Conservation (phyloP, 176 grass and related monocot species). For the Ensete ventricosum region DNA sequence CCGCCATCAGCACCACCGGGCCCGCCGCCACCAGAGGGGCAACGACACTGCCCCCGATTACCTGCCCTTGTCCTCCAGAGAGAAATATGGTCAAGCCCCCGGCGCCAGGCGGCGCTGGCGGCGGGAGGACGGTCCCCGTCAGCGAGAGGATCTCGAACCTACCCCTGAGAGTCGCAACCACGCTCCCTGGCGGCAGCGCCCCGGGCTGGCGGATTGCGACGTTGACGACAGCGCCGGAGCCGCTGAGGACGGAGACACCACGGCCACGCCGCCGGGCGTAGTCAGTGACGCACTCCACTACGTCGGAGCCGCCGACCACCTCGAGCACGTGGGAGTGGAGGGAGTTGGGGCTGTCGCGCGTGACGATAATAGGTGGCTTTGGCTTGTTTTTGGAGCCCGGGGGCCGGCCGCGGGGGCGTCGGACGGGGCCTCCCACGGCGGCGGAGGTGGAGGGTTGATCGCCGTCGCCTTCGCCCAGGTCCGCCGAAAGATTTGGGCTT, state of each 20-base stretch:
- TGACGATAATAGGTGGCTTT: constrained; percentile 87
- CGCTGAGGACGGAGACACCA: constrained; percentile 85
- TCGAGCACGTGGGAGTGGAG: constrained; percentile 93
- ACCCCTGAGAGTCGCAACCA: constrained; percentile 75
- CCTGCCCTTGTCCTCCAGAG: constrained; percentile 72
- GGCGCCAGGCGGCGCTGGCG: constrained; percentile 66
- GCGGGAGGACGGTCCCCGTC: constrained; percentile 82
- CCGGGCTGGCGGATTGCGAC: constrained; percentile 77
- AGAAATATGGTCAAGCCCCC: constrained; percentile 82
- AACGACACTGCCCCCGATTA: constrained; percentile 82
- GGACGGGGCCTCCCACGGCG: constrained; percentile 44
- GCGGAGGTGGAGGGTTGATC: constrained; percentile 78
- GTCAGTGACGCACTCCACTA: constrained; percentile 84
- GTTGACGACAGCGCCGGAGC: constrained; percentile 66
- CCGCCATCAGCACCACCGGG: constrained; percentile 83
- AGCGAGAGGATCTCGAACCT: constrained; percentile 92
- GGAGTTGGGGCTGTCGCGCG: constrained; percentile 87
- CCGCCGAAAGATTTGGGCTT: constrained; percentile 24
- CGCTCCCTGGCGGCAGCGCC: constrained; percentile 66
- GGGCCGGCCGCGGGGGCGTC: constrained; percentile 75
- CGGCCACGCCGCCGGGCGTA: constrained; percentile 76
- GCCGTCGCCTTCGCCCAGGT: not conserved
- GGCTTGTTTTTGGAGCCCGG: constrained; percentile 88
- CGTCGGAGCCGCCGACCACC: constrained; percentile 57
- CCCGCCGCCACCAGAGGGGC: constrained; percentile 64